Base-by-base conservation (phyloP, 1,284 basidiomycete species). In the Apiotrichum gamsii region DNA sequence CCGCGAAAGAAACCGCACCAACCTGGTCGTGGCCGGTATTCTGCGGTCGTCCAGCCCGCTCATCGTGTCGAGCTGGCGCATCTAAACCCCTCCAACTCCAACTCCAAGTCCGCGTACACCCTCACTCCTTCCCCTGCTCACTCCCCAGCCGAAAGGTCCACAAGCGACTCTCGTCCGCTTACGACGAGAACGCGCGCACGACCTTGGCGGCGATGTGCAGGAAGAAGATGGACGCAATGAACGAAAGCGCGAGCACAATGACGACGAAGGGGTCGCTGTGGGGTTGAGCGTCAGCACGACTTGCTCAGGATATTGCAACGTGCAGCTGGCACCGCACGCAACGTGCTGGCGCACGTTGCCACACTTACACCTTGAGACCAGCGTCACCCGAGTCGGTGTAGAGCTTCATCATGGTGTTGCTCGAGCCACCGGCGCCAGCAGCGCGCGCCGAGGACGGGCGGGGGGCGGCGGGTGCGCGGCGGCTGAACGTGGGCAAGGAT, bases 151-250 rank as follows among this genome's bases (percentile, higher is more conserved):
- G 2, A 1, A 31, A 10, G 34, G 29, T n/a, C n/a, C n/a, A n/a
- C n/a, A 20, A 24, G 30, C 29, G 15, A 5, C 20, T 16, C 29
- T 42, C 43, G 46, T 65, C 78, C 90, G 76, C 90, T 91, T n/a
- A n/a, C n/a, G n/a, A n/a, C 60, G 87, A 83, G 75, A 95, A 89
- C 45, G 82, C 81, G 58, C 89, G 83, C 70, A 94, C 89, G 69
- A 95, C 76, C 77, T 96, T 96, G 63, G 90, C 90, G 47, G 90
- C 85, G 70, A 98, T 94, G 75, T 98, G 94, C 39, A 98, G 85
- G 82, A 93, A 90, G 80, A 98, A 96, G 70, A 98, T 96, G 50
- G 90, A 95, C 49, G 85, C 91, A 74, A 98, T 96, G 80, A 98
- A 98, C 28, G 90, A 90, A 53, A 98, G 82, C 20, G 94, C 95